These are phyloP conservation scores for Plectosphaerella sp. DNA, from an alignment of 2,329 filamentous ascomycete genomes.

Conservation along the genomic window DNA sequence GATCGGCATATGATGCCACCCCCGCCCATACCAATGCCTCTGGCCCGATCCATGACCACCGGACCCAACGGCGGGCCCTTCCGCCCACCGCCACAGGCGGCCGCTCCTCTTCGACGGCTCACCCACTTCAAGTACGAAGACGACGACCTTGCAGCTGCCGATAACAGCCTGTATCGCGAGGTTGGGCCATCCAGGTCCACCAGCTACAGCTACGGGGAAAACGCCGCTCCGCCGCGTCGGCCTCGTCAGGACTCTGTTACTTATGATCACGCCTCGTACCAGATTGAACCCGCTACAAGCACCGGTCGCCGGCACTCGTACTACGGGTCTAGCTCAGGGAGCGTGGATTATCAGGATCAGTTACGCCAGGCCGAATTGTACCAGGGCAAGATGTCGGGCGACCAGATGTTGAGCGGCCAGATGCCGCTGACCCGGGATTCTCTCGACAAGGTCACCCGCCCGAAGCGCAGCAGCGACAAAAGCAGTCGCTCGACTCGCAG, in stretches of 20 bases:
- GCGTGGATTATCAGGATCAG: slow-evolving; percentile 36
- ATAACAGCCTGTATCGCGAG: slow-evolving; percentile 31
- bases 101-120: slow-evolving; percentile 8
- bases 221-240: slow-evolving; percentile 26
- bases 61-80: slow-evolving; percentile 17
- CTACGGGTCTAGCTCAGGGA: slow-evolving; percentile 30
- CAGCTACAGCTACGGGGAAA: slow-evolving; percentile 25
- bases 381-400: slow-evolving; percentile 47
- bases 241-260: slow-evolving; percentile 23
- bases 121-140: slow-evolving; percentile 28
- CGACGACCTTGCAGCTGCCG: slow-evolving; percentile 24
- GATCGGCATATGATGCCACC: slow-evolving; percentile 46
- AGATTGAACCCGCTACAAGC: slow-evolving; percentile 32
- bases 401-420: slow-evolving; percentile 17
- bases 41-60: slow-evolving; percentile 1
- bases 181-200: slow-evolving; percentile 25
- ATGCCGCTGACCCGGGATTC: slow-evolving; percentile 51
- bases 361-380: slow-evolving; percentile 41
- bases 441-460: slow-evolving; percentile 41
- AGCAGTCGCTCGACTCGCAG: slow-evolving; percentile 55
- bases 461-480: slow-evolving; percentile 35
- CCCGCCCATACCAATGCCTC: slow-evolving; percentile 13
- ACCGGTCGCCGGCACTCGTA: slow-evolving; percentile 34
- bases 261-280: slow-evolving; percentile 33
- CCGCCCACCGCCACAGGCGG: slow-evolving; percentile 18